Percentiles rank a stretch among this genome's conserved stretches.
Evolutionary conservation across 2,329 filamentous ascomycete species (phyloP).

Genomic region (Fusarium sp.): DNA sequence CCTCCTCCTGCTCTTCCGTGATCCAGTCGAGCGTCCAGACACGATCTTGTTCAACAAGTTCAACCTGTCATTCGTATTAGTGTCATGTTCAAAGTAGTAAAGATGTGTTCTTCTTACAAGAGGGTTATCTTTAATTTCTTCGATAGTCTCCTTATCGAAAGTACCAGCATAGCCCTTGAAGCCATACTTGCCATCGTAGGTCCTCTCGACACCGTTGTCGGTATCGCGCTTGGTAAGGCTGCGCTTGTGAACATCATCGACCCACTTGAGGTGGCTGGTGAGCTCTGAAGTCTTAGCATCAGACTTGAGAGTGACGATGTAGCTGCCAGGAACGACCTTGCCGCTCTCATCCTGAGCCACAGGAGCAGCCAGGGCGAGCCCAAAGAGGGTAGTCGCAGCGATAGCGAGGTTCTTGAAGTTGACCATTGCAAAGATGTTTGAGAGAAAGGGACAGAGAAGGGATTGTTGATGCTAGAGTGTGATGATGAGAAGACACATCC

Average conservation of each 20-base stretch:
- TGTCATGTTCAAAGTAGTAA: no score
- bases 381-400: constrained; percentile 39
- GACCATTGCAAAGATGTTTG: constrained; percentile 41
- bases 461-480: constrained; percentile 18
- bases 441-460: background rate
- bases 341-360: constrained; percentile 29
- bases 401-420: constrained; percentile 44
- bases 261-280: constrained; percentile 56
- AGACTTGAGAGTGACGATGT: constrained; percentile 69
- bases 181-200: constrained; percentile 43
- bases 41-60: constrained; percentile 43
- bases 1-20: constrained; percentile 18
- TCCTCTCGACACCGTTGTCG: constrained; percentile 47
- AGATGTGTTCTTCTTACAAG: constrained; percentile 48
- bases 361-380: constrained; percentile 36
- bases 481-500: constrained; percentile 17
- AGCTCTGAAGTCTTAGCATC: constrained; percentile 55
- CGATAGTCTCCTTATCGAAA: constrained; percentile 53
- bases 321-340: constrained; percentile 53
- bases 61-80: constrained; percentile 40
- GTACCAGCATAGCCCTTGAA: constrained; percentile 55
- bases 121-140: constrained; percentile 52
- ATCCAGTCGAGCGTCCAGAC: constrained; percentile 44
- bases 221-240: constrained; percentile 57
- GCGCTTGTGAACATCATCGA: constrained; percentile 62